These are phyloP conservation scores for Lentinula boryana DNA, from an alignment of 768 basidiomycete genomes.

Conservation along the genomic window DNA sequence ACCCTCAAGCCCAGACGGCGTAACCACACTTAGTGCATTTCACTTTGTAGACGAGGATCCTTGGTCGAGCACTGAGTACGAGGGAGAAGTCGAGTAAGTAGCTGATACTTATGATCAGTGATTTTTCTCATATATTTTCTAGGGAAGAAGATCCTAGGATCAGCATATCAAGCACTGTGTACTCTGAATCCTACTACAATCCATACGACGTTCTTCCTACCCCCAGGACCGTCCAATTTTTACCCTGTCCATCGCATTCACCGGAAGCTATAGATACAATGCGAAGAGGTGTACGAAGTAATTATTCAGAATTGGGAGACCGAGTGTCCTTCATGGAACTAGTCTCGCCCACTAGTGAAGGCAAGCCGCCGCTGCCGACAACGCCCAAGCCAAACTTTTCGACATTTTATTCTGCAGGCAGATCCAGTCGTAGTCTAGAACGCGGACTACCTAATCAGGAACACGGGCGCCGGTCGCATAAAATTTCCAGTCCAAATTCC, in stretches of 20 bases:
- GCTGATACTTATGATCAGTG: neutral
- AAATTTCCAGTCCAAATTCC: neutral
- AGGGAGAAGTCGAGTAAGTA: neutral
- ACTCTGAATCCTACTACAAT: slow-evolving; percentile 27
- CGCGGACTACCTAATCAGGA: slow-evolving; percentile 14
- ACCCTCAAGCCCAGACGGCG: neutral
- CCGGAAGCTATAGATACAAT: neutral
- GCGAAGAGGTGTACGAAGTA: neutral
- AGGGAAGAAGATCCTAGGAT: slow-evolving; percentile 28
- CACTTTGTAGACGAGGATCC: slow-evolving; percentile 21
- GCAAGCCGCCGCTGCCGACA: slow-evolving; percentile 40
- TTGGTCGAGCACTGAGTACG: slow-evolving; percentile 24
- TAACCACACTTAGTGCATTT: neutral
- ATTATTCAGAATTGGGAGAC: neutral
- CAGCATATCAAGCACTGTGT: slow-evolving; percentile 36
- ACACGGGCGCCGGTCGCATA: slow-evolving; percentile 8
- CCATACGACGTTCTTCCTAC: slow-evolving; percentile 13
- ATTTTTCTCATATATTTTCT: slow-evolving; percentile 1
- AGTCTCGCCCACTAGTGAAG: slow-evolving; percentile 20
- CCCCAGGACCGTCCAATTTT: neutral
- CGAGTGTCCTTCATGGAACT: slow-evolving; percentile 41
- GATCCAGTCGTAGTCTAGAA: slow-evolving; percentile 14
- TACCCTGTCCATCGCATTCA: neutral
- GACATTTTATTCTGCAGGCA: neutral
- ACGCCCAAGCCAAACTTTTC: slow-evolving; percentile 35